Evolutionary conservation across 768 basidiomycete genomes (phyloP), one percentile per base, ranked within the genome.

Genomic region (Boletus subparvulus): DNA sequence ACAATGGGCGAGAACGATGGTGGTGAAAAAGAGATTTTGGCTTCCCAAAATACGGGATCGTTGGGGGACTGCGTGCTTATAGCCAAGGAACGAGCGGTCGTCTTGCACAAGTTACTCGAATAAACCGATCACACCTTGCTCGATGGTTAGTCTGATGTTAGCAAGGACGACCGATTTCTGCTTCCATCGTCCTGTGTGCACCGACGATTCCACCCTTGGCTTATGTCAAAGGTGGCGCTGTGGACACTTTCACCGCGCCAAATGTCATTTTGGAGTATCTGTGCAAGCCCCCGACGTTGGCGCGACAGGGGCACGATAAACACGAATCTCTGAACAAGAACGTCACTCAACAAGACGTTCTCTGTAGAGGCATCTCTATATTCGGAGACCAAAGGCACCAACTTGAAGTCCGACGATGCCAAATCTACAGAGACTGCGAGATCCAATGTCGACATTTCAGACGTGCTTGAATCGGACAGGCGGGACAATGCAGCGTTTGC

Each of bases 41-140:
- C 49, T 28, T 28, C 45, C 9, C 42, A 37, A 30, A 44, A 24
- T 28, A 24, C 19, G 0, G 64, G 64, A 14, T 51, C 55, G 2
- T 46, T 68, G 43, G 69, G 62, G 28, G 52, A 49, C 19, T 70
- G 64, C 28, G 44, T 65, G 11, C 30, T 19, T 21, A 26, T 59
- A 4, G 69, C 69, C 36, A 66, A 61, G 44, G 62, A 62, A 50
- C 56, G 66, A 21, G 66, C 66, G n/a, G 32, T 52, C 16, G 49
- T 61, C 17, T 55, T 69, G 50, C 66, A 69, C 54, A 56, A 49
- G 39, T 33, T 70, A 9, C 41, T 69, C 17, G 56, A 62, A 65
- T 69, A 42, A 59, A 51, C 36, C 16, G 57, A 36, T 49, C 36
- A 36, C 9, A 11, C 45, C 3, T 33, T 12, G 32, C 32, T 33